These are phyloP conservation scores for Tubosaeta sp. DNA, from an alignment of 768 basidiomycete genomes.

Conservation along the genomic window DNA sequence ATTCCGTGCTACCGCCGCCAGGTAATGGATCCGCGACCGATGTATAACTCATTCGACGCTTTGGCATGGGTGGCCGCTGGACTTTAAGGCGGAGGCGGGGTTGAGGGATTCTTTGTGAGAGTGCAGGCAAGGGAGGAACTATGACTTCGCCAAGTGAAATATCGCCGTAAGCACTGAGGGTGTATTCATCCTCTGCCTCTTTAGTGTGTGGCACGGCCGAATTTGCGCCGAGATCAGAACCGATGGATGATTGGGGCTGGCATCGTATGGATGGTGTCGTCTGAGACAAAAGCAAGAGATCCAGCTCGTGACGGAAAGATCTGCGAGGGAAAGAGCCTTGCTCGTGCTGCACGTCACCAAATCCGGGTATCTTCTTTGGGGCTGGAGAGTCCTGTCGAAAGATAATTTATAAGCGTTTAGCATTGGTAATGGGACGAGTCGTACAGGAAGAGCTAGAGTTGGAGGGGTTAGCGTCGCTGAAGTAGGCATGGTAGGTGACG, in stretches of 20 bases:
- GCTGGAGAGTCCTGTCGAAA: constrained; percentile 5
- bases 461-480: not conserved
- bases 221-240: not conserved
- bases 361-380: not conserved
- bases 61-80: constrained; percentile 26
- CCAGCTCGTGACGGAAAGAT: not conserved
- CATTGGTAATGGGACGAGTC: not conserved
- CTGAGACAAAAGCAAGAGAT: not conserved
- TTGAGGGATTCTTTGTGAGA: constrained; percentile 4
- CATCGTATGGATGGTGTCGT: not conserved
- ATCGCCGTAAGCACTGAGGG: constrained; percentile 42
- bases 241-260: not conserved
- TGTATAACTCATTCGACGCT: constrained; percentile 14
- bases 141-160: constrained; percentile 38
- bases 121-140: constrained; percentile 26
- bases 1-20: not conserved
- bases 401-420: not conserved
- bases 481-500: constrained; percentile 8
- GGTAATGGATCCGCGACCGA: constrained; percentile 8
- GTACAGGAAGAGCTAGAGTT: constrained; percentile 5
- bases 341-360: not conserved
- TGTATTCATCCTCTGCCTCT: constrained; percentile 35
- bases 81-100: constrained; percentile 25
- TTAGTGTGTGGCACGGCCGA: not conserved
- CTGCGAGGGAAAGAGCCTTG: not conserved